Base-by-base conservation (phyloP, 192 early-diverging fungal genomes). In the Spinellus fusiger region DNA sequence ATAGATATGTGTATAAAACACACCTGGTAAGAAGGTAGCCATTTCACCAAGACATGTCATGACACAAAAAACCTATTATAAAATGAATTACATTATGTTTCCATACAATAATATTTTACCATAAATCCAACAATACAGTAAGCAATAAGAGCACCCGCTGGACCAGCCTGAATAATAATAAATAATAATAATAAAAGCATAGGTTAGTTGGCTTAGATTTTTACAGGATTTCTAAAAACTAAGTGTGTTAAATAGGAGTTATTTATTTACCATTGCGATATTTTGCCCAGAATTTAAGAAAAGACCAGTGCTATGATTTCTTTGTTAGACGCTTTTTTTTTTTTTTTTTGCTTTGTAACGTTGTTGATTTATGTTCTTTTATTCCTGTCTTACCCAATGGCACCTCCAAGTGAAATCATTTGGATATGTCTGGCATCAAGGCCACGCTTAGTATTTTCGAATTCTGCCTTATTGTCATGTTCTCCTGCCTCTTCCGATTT, bases 1-100 rank as follows among this genome's bases (percentile, higher is more conserved):
- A 55, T 37, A 53, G 1, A 29, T 20, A 27, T 12, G 55, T 51
- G 8, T 23, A 31, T 33, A 5, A 62, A 40, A 28, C 1, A 27
- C 56, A 55, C 52, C 80, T 5, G 93, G 89, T 47, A 95, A 84
- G 35, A 84, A 84, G 0, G 93, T 84, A 1, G 89, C 80, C 86
- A 95, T 87, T 66, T 95, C 93, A 59, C 89, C 91, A 61, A 95
- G 79, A 63, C 85, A 87, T 13, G 85, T 90, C 70, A 87, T 82
- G 26, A 89, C 75, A 40, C 85, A 89, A 50, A 79, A 89, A 12
- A 86, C 84, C 80, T 59, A 59, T 28, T 9, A 34, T 13, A n/a
- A 18, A 48, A 46, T 25, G 8, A 56, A 34, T 56, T 12, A 1
- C 1, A 13, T 33, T 6, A 32, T 33, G 9, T 18, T 22, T 1